Evolutionary conservation across 202 grass and related monocot genomes (phyloP).

Genomic region (Carex arenaria): DNA sequence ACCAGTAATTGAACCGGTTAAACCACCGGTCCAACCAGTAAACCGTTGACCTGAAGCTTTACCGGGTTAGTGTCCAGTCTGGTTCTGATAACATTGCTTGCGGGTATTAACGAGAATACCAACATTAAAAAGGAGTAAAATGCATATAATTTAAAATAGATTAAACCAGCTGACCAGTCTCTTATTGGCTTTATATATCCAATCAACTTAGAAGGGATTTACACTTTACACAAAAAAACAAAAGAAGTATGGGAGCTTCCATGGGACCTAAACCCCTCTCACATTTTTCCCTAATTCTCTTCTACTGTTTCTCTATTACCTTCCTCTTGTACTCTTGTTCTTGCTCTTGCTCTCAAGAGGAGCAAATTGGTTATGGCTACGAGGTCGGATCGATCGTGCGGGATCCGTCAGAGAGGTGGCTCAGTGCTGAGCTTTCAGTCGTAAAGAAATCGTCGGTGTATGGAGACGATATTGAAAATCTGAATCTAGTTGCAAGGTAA

Average conservation of each 20-base stretch:
- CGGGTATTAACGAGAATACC: no score
- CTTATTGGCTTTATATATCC: neutral
- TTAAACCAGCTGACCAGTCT: neutral
- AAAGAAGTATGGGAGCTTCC: neutral
- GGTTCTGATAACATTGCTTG: no score
- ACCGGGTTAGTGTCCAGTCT: no score
- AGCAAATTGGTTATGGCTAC: slow-evolving; percentile 32
- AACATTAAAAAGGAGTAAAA: no score
- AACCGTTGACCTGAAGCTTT: no score
- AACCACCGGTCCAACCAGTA: no score
- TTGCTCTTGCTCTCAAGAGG: slow-evolving; percentile 4
- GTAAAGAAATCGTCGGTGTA: slow-evolving; percentile 3
- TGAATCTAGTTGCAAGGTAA: slow-evolving; percentile 52
- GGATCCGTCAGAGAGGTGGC: slow-evolving; percentile 20
- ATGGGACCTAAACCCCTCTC: neutral
- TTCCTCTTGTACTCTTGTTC: slow-evolving; percentile 20
- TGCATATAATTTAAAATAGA: no score
- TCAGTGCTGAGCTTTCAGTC: slow-evolving; percentile 30
- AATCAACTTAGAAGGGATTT: neutral
- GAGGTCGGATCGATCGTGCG: slow-evolving; percentile 9
- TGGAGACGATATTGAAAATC: slow-evolving; percentile 32
- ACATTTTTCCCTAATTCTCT: neutral
- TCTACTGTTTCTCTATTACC: slow-evolving; percentile 19
- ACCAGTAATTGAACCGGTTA: no score
- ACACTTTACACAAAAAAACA: neutral